A percentile compares a stretch with the other conserved stretches of the same genome.
Evolutionary conservation across 2,329 filamentous ascomycete genomes (phyloP).

Genomic region (Bipolaris gigantea): DNA sequence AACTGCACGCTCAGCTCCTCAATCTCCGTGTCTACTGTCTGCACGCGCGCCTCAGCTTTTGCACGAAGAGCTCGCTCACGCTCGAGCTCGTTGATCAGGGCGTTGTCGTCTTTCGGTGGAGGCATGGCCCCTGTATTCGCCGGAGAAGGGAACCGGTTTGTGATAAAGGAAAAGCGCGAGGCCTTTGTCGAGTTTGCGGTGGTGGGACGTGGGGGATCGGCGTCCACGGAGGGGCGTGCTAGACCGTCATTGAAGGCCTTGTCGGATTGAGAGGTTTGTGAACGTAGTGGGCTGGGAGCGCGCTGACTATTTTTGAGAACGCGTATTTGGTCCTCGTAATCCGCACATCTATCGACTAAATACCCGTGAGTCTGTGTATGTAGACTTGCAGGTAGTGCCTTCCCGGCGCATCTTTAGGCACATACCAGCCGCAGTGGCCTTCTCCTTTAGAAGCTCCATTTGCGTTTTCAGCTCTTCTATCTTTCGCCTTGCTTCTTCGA

Average conservation of each 20-base stretch:
- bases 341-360: constrained; percentile 62
- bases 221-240: constrained; percentile 21
- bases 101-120: constrained; percentile 36
- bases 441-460: constrained; percentile 69
- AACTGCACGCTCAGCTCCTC: constrained; percentile 76
- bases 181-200: constrained; percentile 35
- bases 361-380: constrained; percentile 6
- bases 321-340: constrained; percentile 78
- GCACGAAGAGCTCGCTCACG: constrained; percentile 68
- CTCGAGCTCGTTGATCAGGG: constrained; percentile 64
- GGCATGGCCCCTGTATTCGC: constrained; percentile 29
- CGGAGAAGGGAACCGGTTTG: constrained; percentile 43
- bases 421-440: constrained; percentile 65
- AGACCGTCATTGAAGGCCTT: constrained; percentile 16
- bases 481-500: constrained; percentile 26
- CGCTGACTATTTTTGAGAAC: constrained; percentile 46
- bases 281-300: constrained; percentile 7
- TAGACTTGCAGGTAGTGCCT: neutral
- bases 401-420: constrained; percentile 5
- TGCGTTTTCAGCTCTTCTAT: constrained; percentile 67
- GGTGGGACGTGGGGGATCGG: constrained; percentile 34
- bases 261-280: constrained; percentile 15
- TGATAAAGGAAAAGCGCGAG: constrained; percentile 51
- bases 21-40: constrained; percentile 69
- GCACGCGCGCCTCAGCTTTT: constrained; percentile 69